A percentile compares a stretch with the other conserved stretches of the same genome.
phyloP scores from a whole-genome alignment of 352 stramenopile genomes.

The Phytophthora vignae region DNA sequence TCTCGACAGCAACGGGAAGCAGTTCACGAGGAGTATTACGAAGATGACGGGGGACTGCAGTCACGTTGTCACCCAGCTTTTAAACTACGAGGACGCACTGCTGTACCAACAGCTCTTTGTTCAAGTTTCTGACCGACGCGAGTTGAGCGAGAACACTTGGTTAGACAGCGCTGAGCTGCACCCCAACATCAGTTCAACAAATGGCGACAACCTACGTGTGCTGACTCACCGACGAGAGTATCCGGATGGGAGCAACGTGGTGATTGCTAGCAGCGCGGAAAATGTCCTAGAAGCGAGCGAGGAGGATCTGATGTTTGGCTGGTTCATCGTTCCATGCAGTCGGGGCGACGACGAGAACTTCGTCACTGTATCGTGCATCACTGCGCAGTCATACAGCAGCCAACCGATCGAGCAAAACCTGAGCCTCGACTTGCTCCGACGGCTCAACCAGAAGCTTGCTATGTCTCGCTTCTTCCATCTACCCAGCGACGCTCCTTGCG shows the following conservation, averaged over 20 bases:
- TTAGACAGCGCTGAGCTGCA: slow-evolving; percentile 57
- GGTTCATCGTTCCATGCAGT: slow-evolving; percentile 57
- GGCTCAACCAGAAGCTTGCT: slow-evolving; percentile 46
- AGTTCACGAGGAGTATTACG: slow-evolving; percentile 68
- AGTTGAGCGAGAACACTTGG: slow-evolving; percentile 65
- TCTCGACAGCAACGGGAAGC: slow-evolving; percentile 38
- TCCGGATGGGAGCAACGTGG: slow-evolving; percentile 62
- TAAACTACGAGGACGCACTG: slow-evolving; percentile 58
- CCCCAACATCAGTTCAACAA: slow-evolving; percentile 22
- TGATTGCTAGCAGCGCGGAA: slow-evolving; percentile 46
- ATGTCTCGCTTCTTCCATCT: slow-evolving; percentile 37
- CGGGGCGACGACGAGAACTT: slow-evolving; percentile 38
- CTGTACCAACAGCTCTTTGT: slow-evolving; percentile 67
- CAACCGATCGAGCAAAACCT: slow-evolving; percentile 44
- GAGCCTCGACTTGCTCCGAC: slow-evolving; percentile 59
- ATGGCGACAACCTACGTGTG: slow-evolving; percentile 29
- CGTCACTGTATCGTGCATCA: slow-evolving; percentile 69
- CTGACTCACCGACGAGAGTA: slow-evolving; percentile 70
- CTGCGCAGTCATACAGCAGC: slow-evolving; percentile 44
- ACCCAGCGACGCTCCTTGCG: slow-evolving; percentile 2
- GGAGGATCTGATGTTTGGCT: slow-evolving; percentile 60
- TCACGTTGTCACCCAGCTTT: slow-evolving; percentile 44
- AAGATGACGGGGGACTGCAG: slow-evolving; percentile 50
- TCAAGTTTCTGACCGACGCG: slow-evolving; percentile 45
- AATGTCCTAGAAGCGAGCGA: slow-evolving; percentile 35